Evolutionary conservation across 805 yeast genomes (phyloP), one percentile per base, ranked within the genome.

Genomic region (Lachancea thermotolerans): DNA sequence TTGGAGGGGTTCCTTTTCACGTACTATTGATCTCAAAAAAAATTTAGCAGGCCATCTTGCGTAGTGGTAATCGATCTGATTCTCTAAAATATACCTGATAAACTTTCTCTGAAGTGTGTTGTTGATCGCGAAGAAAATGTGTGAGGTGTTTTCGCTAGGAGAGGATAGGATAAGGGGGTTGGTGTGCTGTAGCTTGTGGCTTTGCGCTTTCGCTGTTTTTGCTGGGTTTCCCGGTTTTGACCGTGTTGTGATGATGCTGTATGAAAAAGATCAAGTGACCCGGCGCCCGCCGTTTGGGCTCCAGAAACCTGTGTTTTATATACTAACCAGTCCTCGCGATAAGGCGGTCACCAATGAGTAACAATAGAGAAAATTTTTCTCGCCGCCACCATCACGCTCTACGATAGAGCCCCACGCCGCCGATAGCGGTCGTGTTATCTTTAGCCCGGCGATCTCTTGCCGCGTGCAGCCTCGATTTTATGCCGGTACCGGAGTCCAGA

Each of bases 31-130:
- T 18, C 37, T 35, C 41, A 48, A 42, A 51, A 53, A 49, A 45
- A 48, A 49, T 54, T 55, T 54, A 56, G 58, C 47, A 54, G 53
- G 58, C 52, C 60, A 56, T 56, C 51, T 52, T 54, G 41, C 14
- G 32, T 44, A 35, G 14, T 18, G 17, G 36, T 27, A 38, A 39
- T 38, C 44, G 17, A 29, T 29, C 30, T 36, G 36, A 41, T 41
- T 36, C 42, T 39, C 34, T 39, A 40, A 45, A 43, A 42, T 38
- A 39, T 41, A 34, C 35, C 43, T 42, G 35, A 43, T 41, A 39
- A 50, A 47, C 44, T 46, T 45, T 40, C 47, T 49, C 40, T 52
- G 54, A 49, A 51, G 47, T 46, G 45, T 49, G 25, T 43, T 45
- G 47, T 37, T 52, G 56, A 49, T 52, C 48, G 56, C 56, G 56